Evolutionary conservation across 257 asterid species (phyloP).

Genomic region (Scutellaria baicalensis): DNA sequence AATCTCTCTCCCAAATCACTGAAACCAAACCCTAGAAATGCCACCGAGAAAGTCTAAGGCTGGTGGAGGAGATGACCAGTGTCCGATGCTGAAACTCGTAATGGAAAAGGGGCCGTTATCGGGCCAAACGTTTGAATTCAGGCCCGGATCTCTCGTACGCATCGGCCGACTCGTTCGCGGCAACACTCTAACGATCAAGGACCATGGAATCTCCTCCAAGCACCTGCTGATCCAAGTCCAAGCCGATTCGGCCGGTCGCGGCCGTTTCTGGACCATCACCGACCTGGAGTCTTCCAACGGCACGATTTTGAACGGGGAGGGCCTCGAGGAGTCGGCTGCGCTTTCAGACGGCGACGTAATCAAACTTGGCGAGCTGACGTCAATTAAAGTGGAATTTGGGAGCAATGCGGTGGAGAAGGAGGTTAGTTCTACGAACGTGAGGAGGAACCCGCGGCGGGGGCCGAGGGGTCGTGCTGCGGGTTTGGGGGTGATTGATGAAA

Average conservation of each 20-base stretch:
- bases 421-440: background rate
- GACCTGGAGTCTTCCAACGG: conserved; percentile 79
- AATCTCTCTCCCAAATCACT: background rate
- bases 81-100: conserved; percentile 33
- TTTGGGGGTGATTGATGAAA: conserved; percentile 36
- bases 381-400: conserved; percentile 36
- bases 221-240: conserved; percentile 41
- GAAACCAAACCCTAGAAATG: conserved; percentile 17
- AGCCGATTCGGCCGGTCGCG: background rate
- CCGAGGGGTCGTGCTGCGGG: conserved; percentile 21
- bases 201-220: conserved; percentile 69
- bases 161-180: conserved; percentile 73
- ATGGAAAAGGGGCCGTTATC: conserved; percentile 57
- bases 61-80: conserved; percentile 17
- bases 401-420: background rate
- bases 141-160: conserved; percentile 32
- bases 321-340: conserved; percentile 24
- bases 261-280: conserved; percentile 42
- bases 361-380: conserved; percentile 64
- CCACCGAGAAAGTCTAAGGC: conserved; percentile 20
- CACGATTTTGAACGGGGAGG: conserved; percentile 39
- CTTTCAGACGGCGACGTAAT: conserved; percentile 46
- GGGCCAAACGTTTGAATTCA: conserved; percentile 36
- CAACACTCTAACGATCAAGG: conserved; percentile 58
- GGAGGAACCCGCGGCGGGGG: conserved; percentile 34